phyloP scores from a whole-genome alignment of 2,329 filamentous ascomycete species.

The Cytospora mali region DNA sequence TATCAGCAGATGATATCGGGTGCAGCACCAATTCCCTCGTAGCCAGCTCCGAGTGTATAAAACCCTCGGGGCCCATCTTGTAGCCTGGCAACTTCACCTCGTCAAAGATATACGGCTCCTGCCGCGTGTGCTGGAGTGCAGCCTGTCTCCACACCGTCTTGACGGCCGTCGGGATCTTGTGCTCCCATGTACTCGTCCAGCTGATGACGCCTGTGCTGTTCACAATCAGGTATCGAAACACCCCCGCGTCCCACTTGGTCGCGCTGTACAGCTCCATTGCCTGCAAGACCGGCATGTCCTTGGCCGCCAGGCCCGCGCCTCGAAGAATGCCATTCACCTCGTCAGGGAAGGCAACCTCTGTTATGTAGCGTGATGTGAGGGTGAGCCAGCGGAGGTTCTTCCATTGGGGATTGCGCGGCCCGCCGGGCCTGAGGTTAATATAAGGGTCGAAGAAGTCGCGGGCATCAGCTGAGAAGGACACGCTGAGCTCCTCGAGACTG shows the following conservation, averaged over 20 bases:
- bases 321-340: constrained; percentile 32
- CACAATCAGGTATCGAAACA: constrained; percentile 34
- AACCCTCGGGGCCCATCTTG: constrained; percentile 22
- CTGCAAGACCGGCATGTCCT: constrained; percentile 34
- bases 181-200: constrained; percentile 31
- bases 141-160: constrained; percentile 27
- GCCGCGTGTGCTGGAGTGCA: constrained; percentile 18
- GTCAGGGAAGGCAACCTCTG: constrained; percentile 28
- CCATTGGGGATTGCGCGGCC: constrained; percentile 29
- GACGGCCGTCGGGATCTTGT: constrained; percentile 13
- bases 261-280: constrained; percentile 36
- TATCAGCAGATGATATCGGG: constrained; percentile 13
- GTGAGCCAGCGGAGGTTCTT: constrained; percentile 32
- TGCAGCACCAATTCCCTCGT: constrained; percentile 26
- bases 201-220: constrained; percentile 19
- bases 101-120: constrained; percentile 23
- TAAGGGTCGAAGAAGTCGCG: constrained; percentile 33
- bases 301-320: constrained; percentile 31
- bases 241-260: constrained; percentile 31
- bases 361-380: constrained; percentile 33
- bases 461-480: constrained; percentile 22
- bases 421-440: constrained; percentile 7
- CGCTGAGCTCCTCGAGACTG: constrained; percentile 23
- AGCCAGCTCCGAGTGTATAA: constrained; percentile 26
- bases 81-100: constrained; percentile 21